Conservation (phyloP, 179 eudicot genomes). For the Actinidia arguta region DNA sequence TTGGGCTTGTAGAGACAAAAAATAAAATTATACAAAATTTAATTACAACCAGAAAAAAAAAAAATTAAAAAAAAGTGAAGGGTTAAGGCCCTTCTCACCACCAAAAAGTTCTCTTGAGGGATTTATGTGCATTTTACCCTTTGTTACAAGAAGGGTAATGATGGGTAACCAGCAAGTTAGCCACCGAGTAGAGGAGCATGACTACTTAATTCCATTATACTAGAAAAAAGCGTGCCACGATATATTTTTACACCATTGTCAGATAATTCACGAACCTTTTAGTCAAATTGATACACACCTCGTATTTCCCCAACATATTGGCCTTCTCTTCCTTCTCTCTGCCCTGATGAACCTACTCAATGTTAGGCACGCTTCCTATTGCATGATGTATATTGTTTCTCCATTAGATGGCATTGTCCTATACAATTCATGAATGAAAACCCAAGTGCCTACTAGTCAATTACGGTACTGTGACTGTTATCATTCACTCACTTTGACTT, state of each 20-base stretch:
- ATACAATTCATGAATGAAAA: not conserved
- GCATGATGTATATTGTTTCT: not conserved
- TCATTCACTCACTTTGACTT: not conserved
- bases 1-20: too few species aligned
- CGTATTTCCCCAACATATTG: not conserved
- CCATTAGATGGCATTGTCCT: not conserved
- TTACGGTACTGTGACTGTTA: not conserved
- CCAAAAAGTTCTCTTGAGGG: not conserved
- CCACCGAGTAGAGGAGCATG: not conserved
- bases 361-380: not conserved
- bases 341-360: not conserved
- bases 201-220: not conserved
- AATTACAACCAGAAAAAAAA: not conserved
- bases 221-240: too few species aligned
- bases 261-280: too few species aligned
- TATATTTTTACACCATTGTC: too few species aligned
- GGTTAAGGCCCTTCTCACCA: not conserved
- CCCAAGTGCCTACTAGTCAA: not conserved
- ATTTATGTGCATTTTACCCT: too few species aligned
- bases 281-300: not conserved
- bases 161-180: too few species aligned
- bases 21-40: not conserved
- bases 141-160: too few species aligned
- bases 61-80: not conserved
- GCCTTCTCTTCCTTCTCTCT: conserved; percentile 1